These are phyloP conservation scores for Lactifluus hygrophoroides DNA, from an alignment of 768 basidiomycete genomes.

Conservation along the genomic window DNA sequence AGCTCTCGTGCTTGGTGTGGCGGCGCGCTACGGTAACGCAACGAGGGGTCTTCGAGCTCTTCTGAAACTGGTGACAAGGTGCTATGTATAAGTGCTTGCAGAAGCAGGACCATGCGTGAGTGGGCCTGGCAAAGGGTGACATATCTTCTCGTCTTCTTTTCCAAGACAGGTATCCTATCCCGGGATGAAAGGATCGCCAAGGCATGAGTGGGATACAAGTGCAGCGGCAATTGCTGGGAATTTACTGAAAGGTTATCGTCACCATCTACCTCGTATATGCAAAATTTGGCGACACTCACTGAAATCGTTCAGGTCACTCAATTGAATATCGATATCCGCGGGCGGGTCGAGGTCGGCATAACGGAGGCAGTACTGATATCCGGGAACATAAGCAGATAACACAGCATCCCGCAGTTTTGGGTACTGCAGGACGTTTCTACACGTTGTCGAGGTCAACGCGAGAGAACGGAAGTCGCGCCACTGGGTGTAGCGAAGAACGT, in stretches of 20 bases:
- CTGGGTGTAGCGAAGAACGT: conserved; percentile 26
- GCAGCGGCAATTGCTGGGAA: conserved; percentile 55
- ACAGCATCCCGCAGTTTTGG: conserved; percentile 32
- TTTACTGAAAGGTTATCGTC: conserved; percentile 37
- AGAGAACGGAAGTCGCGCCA: conserved; percentile 38
- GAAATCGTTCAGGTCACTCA: conserved; percentile 56
- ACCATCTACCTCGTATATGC: background rate
- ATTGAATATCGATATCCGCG: conserved; percentile 42
- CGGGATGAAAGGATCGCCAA: conserved; percentile 41
- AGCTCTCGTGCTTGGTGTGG: conserved; percentile 42
- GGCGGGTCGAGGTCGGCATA: conserved; percentile 33
- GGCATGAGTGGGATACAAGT: conserved; percentile 64
- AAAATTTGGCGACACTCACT: conserved; percentile 38
- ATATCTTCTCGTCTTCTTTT: conserved; percentile 32
- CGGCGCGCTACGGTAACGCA: conserved; percentile 18
- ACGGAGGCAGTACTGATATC: conserved; percentile 40
- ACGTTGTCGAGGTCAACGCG: conserved; percentile 29
- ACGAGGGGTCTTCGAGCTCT: conserved; percentile 27
- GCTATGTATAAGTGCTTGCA: conserved; percentile 66
- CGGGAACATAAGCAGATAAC: conserved; percentile 47
- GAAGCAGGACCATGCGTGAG: conserved; percentile 63
- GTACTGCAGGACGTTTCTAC: conserved; percentile 28
- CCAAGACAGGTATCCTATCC: conserved; percentile 26
- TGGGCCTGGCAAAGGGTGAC: conserved; percentile 50
- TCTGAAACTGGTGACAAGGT: conserved; percentile 33